phyloP scores from a whole-genome alignment of 768 basidiomycete species.

The Hydnum rufescens region DNA sequence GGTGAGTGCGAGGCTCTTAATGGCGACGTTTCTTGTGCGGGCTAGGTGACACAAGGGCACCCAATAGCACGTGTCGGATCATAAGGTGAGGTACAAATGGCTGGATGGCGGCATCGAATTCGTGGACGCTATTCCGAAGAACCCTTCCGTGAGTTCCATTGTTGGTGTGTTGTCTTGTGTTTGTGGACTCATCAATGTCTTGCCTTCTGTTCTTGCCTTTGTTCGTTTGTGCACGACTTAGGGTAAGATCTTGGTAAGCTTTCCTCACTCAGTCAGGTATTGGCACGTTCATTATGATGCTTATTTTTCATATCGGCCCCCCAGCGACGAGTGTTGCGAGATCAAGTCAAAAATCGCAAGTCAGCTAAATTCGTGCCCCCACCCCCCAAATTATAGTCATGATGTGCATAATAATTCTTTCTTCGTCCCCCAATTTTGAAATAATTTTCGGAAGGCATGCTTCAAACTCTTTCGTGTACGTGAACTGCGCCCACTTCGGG shows the following conservation, averaged over 20 bases:
- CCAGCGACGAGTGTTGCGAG: conserved; percentile 9
- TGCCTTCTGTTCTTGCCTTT: background rate
- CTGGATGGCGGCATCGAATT: conserved; percentile 41
- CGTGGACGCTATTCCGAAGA: conserved; percentile 35
- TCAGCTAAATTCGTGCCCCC: too few species aligned
- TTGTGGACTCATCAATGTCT: too few species aligned
- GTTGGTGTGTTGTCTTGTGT: conserved; percentile 7
- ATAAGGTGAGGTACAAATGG: conserved; percentile 37
- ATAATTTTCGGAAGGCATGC: too few species aligned
- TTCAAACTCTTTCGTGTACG: too few species aligned
- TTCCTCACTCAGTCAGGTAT: background rate
- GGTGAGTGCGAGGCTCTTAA: background rate
- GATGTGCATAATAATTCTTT: too few species aligned
- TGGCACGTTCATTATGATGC: background rate
- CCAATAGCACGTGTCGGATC: conserved; percentile 34
- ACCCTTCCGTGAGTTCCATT: conserved; percentile 29
- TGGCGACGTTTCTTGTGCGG: background rate
- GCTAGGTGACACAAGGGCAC: background rate
- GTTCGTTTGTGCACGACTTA: too few species aligned
- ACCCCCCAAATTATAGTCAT: too few species aligned
- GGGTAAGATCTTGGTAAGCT: background rate
- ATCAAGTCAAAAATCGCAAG: conserved; percentile 3
- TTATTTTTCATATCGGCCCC: background rate
- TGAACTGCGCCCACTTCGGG: too few species aligned
- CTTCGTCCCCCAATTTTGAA: too few species aligned